phyloP scores from a whole-genome alignment of 2,329 filamentous ascomycete genomes.

The Aspergillus glaucus region DNA sequence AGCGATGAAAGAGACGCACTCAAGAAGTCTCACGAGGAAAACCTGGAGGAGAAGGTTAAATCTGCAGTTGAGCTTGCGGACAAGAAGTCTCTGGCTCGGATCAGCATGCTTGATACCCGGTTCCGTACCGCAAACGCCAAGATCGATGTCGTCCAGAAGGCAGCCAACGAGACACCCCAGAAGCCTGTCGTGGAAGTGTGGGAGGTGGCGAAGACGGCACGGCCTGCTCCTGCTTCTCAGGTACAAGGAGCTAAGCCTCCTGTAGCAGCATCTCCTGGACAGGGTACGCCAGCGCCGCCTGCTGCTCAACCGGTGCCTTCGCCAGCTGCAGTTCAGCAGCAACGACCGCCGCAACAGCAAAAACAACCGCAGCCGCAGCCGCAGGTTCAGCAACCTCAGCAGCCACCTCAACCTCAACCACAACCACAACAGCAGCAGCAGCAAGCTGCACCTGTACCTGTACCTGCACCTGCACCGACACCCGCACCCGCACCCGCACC shows the following conservation, averaged over 20 bases:
- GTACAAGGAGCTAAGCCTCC: conserved; percentile 24
- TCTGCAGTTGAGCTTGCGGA: conserved; percentile 62
- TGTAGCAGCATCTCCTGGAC: conserved; percentile 14
- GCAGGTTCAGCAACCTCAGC: conserved; percentile 7
- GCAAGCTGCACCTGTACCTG: not conserved
- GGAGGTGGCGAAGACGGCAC: conserved; percentile 67
- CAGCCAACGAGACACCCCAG: conserved; percentile 77
- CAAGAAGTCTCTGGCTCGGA: conserved; percentile 66
- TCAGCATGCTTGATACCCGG: conserved; percentile 74
- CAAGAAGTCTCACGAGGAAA: conserved; percentile 47
- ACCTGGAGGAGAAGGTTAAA: conserved; percentile 52
- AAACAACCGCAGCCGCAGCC: conserved; percentile 1
- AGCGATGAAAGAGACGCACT: conserved; percentile 36
- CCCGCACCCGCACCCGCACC: not conserved
- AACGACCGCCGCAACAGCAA: not conserved
- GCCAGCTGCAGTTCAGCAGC: conserved; percentile 3
- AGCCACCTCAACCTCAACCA: conserved; percentile 7
- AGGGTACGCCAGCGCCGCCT: conserved; percentile 15
- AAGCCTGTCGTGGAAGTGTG: conserved; percentile 81
- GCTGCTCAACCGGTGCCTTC: conserved; percentile 10
- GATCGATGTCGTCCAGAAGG: conserved; percentile 70
- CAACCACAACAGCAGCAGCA: conserved; percentile 9
- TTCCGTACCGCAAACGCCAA: conserved; percentile 61
- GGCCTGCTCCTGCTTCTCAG: conserved; percentile 41
- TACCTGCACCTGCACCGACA: not conserved